Percentiles rank a stretch among this genome's conserved stretches.
These are phyloP conservation scores for Trametes gibbosa DNA, from an alignment of 768 basidiomycete genomes.

Conservation along the genomic window DNA sequence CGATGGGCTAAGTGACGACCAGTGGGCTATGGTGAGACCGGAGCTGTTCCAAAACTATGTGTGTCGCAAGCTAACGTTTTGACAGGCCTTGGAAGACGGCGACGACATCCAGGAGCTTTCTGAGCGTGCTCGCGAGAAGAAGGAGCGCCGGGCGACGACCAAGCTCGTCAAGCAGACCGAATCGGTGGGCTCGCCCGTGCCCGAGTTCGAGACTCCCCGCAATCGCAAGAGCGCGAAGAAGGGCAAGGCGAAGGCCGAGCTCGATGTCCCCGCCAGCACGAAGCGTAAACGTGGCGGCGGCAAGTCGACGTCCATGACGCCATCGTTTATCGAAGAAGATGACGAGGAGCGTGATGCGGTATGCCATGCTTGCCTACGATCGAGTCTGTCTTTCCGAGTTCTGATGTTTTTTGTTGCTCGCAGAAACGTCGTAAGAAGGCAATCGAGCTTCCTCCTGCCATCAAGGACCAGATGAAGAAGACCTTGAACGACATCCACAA, in stretches of 20 bases:
- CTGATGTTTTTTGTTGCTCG: background rate
- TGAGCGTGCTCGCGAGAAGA: conserved; percentile 62
- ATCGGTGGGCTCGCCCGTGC: conserved; percentile 22
- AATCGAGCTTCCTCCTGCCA: conserved; percentile 52
- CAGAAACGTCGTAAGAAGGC: conserved; percentile 85
- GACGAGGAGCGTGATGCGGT: conserved; percentile 73
- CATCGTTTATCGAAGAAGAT: conserved; percentile 71
- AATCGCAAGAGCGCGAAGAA: conserved; percentile 51
- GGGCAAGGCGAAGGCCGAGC: conserved; percentile 55
- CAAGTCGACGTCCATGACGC: conserved; percentile 76
- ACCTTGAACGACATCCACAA: conserved; percentile 73
- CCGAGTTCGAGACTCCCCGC: conserved; percentile 34
- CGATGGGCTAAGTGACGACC: conserved; percentile 91
- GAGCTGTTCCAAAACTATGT: conserved; percentile 8
- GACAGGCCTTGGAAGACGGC: conserved; percentile 73
- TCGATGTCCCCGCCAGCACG: conserved; percentile 40
- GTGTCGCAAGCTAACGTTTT: background rate
- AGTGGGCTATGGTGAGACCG: conserved; percentile 77
- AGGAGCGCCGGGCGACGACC: conserved; percentile 58
- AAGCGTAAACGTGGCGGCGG: conserved; percentile 75
- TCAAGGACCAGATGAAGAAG: conserved; percentile 81
- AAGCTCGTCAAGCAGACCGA: conserved; percentile 60
- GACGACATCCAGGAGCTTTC: conserved; percentile 75
- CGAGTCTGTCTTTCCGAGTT: too few relatives aligned
- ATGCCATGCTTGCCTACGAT: conserved; percentile 24